phyloP scores from a whole-genome alignment of 495 filamentous ascomycete genomes.

The Eremomyces bilateralis region DNA sequence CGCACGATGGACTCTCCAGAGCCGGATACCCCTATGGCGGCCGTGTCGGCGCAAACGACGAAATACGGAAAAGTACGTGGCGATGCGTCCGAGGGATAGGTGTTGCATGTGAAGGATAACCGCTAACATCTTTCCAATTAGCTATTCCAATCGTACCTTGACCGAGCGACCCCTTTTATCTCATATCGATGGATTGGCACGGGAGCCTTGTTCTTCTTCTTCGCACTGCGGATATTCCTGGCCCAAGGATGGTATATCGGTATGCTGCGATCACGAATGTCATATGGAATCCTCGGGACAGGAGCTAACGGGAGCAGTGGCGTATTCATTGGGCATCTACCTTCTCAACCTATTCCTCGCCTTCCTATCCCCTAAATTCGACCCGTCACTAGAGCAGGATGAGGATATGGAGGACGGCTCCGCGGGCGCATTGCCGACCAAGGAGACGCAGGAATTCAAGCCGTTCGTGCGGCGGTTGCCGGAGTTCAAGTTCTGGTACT shows the following conservation, averaged over 20 bases:
- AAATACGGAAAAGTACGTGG: conserved; percentile 39
- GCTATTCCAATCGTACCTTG: conserved; percentile 90
- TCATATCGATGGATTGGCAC: conserved; percentile 79
- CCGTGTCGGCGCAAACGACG: conserved; percentile 67
- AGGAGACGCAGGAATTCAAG: conserved; percentile 89
- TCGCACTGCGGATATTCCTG: conserved; percentile 72
- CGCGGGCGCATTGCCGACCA: conserved; percentile 55
- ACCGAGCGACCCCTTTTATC: conserved; percentile 73
- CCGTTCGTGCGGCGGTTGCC: conserved; percentile 90
- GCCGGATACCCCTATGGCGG: conserved; percentile 67
- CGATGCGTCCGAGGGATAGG: too few species aligned
- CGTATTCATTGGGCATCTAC: conserved; percentile 96
- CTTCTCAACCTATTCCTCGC: conserved; percentile 98
- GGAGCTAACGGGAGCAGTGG: conserved; percentile 32
- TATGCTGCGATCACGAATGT: conserved; percentile 22
- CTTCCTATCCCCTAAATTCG: conserved; percentile 96
- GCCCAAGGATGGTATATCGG: conserved; percentile 98
- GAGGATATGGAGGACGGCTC: conserved; percentile 90
- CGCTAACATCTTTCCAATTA: conserved; percentile 16
- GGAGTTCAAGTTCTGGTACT: conserved; percentile 99
- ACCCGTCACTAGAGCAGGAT: conserved; percentile 87
- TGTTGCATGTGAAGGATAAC: too few species aligned
- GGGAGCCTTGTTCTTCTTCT: conserved; percentile 45
- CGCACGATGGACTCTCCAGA: conserved; percentile 74
- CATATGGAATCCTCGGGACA: background rate